A percentile compares a stretch with the other conserved stretches of the same genome.
These are phyloP conservation scores for Lagenidium giganteum DNA, from an alignment of 352 stramenopile species.

Conservation along the genomic window DNA sequence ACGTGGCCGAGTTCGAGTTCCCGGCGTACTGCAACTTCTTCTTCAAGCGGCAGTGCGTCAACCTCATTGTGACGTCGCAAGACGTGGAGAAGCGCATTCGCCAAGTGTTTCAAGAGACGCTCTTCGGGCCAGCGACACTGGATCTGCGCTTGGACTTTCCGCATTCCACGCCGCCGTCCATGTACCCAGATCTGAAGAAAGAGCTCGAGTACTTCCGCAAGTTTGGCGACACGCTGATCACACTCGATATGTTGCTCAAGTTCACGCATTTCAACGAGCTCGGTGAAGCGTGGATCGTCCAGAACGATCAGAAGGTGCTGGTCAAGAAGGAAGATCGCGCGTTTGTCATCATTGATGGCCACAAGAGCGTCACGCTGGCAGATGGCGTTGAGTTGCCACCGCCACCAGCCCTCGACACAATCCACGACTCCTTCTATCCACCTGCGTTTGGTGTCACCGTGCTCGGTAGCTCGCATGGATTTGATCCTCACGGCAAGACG, in stretches of 20 bases:
- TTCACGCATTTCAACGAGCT: constrained; percentile 84
- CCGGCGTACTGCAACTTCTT: constrained; percentile 98
- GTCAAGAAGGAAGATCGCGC: constrained; percentile 63
- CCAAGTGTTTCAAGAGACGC: constrained; percentile 86
- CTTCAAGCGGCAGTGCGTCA: constrained; percentile 84
- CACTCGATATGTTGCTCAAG: constrained; percentile 83
- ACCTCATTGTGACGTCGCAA: constrained; percentile 75
- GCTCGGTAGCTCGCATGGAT: constrained; percentile 94
- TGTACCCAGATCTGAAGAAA: constrained; percentile 71
- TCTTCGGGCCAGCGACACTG: constrained; percentile 72
- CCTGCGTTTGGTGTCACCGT: constrained; percentile 95
- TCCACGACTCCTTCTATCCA: constrained; percentile 85
- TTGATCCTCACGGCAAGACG: constrained; percentile 92
- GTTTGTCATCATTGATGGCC: constrained; percentile 61
- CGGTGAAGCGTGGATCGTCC: constrained; percentile 43
- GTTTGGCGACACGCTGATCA: constrained; percentile 87
- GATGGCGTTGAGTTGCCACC: constrained; percentile 53
- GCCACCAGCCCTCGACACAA: constrained; percentile 26
- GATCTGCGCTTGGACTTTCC: constrained; percentile 80
- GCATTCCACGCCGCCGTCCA: constrained; percentile 36
- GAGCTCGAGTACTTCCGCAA: constrained; percentile 89
- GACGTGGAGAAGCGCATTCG: constrained; percentile 81
- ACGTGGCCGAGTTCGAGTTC: constrained; percentile 97
- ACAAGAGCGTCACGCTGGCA: constrained; percentile 47
- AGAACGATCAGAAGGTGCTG: constrained; percentile 56